phyloP scores from a whole-genome alignment of 805 yeast genomes.

The Trichomonascus vanleenenianus region DNA sequence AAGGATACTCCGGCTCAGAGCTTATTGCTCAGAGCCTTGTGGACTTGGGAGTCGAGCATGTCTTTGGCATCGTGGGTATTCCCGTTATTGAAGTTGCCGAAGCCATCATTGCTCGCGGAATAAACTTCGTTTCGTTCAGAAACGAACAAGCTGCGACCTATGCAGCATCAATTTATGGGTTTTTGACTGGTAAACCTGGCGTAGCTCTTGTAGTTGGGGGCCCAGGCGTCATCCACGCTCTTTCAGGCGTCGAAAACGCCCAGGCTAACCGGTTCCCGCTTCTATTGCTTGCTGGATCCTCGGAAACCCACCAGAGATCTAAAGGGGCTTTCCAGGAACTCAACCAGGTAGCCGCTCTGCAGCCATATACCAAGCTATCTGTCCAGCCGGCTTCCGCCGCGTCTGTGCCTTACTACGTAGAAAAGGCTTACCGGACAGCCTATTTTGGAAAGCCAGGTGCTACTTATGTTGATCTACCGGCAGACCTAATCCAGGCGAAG shows the following conservation, averaged over 20 bases:
- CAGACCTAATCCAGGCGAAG: slow-evolving; percentile 42
- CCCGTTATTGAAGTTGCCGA: slow-evolving; percentile 71
- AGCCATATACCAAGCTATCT: slow-evolving; percentile 44
- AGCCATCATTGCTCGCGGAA: slow-evolving; percentile 44
- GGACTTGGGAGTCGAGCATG: slow-evolving; percentile 43
- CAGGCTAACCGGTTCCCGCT: slow-evolving; percentile 58
- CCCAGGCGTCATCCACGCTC: slow-evolving; percentile 62
- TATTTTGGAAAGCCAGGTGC: slow-evolving; percentile 51
- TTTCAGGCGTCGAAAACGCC: slow-evolving; percentile 60
- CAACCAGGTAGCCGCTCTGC: slow-evolving; percentile 49
- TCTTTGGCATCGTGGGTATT: slow-evolving; percentile 69
- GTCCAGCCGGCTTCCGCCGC: slow-evolving; percentile 34
- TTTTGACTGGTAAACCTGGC: slow-evolving; percentile 56
- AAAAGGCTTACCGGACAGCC: slow-evolving; percentile 40
- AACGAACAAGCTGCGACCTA: slow-evolving; percentile 71
- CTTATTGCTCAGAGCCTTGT: slow-evolving; percentile 43
- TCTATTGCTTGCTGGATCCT: slow-evolving; percentile 56
- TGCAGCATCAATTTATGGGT: slow-evolving; percentile 68
- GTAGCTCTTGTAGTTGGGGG: slow-evolving; percentile 68
- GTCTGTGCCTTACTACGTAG: slow-evolving; percentile 34
- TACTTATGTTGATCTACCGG: slow-evolving; percentile 59
- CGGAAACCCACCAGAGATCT: slow-evolving; percentile 39
- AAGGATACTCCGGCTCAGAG: slow-evolving; percentile 32
- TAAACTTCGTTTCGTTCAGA: slow-evolving; percentile 52
- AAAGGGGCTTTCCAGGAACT: slow-evolving; percentile 68